Base-by-base conservation (phyloP, 2,329 filamentous ascomycete species). In the Fusarium transvaalense region DNA sequence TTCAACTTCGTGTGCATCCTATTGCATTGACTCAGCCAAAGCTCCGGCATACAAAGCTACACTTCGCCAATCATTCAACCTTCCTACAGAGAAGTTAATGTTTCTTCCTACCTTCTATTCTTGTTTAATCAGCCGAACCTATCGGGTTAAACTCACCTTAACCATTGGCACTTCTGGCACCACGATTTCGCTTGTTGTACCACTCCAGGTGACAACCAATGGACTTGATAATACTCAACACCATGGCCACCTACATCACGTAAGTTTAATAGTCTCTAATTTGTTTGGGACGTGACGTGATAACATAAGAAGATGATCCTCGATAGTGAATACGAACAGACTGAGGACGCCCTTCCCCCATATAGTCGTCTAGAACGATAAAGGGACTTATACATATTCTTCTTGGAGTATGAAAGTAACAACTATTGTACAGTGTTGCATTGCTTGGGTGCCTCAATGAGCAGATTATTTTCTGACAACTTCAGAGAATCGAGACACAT, bases 31-130 rank as follows among this genome's bases (percentile, higher is more conserved):
- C 3, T 5, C 19, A 21, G 7, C 5, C 43, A 47, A 1, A 29
- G 27, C 27, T 6, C 14, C 14, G 10, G 19, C 13, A 3, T 48
- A 17, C 19, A 55, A 21, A 13, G 8, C 56, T 2, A 41, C 25
- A 8, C 5, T 29, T 29, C 6, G 27, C 6, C 60, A 62, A 6
- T 2, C 42, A 1, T 63, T 62, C 3, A 13, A 1, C 2, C 42
- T 62, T 12, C 37, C 60, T 1, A 38, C 41, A 2, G 19, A 38
- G 14, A 56, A 48, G 8, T 15, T 23, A 1, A 2, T 56, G 0
- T 63, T 62, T 3, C 35, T 63, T 10, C 60, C 57, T 1, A 63
- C 57, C 0, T 63, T 63, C 3, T 38, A 63, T 17, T 63, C 60
- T 1, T 63, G 57, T 9, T 17, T 56, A 10, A 10, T 63, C 5